Conservation (phyloP, 2,329 filamentous ascomycete genomes). For the Botryotinia calthae region DNA sequence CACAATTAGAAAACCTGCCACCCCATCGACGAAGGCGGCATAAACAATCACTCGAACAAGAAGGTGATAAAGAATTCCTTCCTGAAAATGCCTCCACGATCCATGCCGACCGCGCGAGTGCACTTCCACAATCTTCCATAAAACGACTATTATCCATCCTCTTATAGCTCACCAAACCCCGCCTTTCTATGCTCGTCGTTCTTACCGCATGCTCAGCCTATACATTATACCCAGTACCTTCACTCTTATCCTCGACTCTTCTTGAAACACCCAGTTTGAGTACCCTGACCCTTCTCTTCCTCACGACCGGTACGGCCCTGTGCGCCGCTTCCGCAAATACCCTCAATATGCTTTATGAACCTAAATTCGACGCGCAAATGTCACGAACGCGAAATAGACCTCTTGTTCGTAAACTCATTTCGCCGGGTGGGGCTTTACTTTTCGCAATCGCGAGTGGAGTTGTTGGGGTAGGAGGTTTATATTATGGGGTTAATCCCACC, state of each 20-base stretch:
- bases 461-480: constrained; percentile 69
- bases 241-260: constrained; percentile 68
- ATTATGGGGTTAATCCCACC: constrained; percentile 90
- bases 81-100: constrained; percentile 54
- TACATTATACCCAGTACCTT: constrained; percentile 87
- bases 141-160: constrained; percentile 73
- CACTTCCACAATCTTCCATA: constrained; percentile 51
- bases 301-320: constrained; percentile 84
- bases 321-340: constrained; percentile 91
- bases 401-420: constrained; percentile 77
- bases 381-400: constrained; percentile 87
- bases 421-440: constrained; percentile 64
- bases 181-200: constrained; percentile 85
- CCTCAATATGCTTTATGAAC: constrained; percentile 96
- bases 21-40: constrained; percentile 38
- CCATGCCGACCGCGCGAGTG: constrained; percentile 51
- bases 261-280: constrained; percentile 76
- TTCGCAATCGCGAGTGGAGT: constrained; percentile 76
- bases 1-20: constrained; percentile 28
- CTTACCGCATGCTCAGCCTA: constrained; percentile 89
- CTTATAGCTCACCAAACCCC: constrained; percentile 91
- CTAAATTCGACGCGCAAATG: constrained; percentile 87
- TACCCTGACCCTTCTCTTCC: constrained; percentile 85
- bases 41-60: constrained; percentile 29
- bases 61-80: constrained; percentile 36